Base-by-base conservation (phyloP, 2,329 filamentous ascomycete genomes). In the Monilinia vaccinii-corymbosi region DNA sequence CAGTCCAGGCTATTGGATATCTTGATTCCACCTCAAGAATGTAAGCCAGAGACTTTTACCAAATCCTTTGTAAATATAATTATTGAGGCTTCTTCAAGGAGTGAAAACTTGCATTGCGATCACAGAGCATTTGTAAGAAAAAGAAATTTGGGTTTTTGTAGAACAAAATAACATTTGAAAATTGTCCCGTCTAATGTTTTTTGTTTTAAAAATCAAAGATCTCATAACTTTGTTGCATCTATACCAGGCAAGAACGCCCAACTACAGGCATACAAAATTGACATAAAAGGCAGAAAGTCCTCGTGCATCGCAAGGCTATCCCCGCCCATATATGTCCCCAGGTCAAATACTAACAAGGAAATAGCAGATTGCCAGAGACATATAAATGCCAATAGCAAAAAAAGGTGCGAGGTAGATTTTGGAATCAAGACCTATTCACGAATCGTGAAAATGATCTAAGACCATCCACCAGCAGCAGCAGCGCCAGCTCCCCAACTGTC, bases 241-340 rank as follows among this genome's bases (percentile, higher is more conserved):
- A 53, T 53, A 53, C 50, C 25, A 53, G 50, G 50, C 50, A 53
- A 25, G 38, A 53, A 44, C 50, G 18, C 50, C 50, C 7, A 23
- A 53, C 36, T 44, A 53, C 42, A 53, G 38, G 50, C 50, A 53
- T 53, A 32, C 38, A 53, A 32, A 44, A 44, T 32, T 44, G 42
- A 44, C 50, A 53, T 31, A 53, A 53, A 7, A 44, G 38, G 50
- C 38, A 53, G 38, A 11, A 23, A 53, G 38, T 31, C 38, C 36
- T 53, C 16, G 50, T 44, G 25, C 25, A 53, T 40, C 31, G 38
- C 50, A 53, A 53, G 50, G 38, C 25, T 13, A 3, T 53, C 50
- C 38, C 38, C 4, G 11, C 38, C 50, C 36, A 32, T 18, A 53
- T 53, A 44, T 32, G 50, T 53, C n/a, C 13, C n/a, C 38, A 32